These are phyloP conservation scores for Penicillium sp. DNA, from an alignment of 2,329 filamentous ascomycete species.

Conservation along the genomic window DNA sequence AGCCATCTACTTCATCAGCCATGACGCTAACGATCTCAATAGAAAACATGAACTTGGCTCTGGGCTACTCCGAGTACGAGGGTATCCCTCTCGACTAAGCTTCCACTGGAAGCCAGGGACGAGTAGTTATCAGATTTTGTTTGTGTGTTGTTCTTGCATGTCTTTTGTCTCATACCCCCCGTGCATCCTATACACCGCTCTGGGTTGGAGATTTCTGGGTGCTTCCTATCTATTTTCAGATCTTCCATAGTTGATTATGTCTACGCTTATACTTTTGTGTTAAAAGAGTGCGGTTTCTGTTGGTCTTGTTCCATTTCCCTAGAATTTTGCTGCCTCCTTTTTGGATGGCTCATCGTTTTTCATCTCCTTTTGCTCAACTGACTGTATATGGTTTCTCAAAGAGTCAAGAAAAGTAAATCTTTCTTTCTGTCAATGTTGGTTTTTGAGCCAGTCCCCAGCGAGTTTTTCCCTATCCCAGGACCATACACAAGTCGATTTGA, in stretches of 20 bases:
- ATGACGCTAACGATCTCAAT: constrained; percentile 16
- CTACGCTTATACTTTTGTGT: constrained; percentile 12
- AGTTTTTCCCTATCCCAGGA: background rate
- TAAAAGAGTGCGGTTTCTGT: constrained; percentile 11
- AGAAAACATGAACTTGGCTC: constrained; percentile 94
- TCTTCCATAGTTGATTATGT: constrained; percentile 25
- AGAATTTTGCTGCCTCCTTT: background rate
- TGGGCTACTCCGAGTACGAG: constrained; percentile 85
- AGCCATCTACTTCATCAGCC: background rate
- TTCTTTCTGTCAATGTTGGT: background rate
- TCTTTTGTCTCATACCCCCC: constrained; percentile 31
- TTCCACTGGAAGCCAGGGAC: constrained; percentile 9
- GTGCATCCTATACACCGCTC: constrained; percentile 31
- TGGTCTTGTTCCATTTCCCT: background rate
- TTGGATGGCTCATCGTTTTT: background rate
- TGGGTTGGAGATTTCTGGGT: constrained; percentile 27
- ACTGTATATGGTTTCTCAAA: background rate
- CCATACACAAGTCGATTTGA: background rate
- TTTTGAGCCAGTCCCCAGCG: background rate
- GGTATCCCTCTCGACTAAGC: constrained; percentile 67
- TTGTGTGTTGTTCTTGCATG: constrained; percentile 13
- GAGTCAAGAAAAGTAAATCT: constrained; percentile 3
- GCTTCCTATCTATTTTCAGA: constrained; percentile 14
- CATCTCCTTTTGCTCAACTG: background rate
- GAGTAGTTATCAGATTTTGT: constrained; percentile 7